Base-by-base conservation (phyloP, 2,329 filamentous ascomycete genomes). In the Penicillium hesseltinei region DNA sequence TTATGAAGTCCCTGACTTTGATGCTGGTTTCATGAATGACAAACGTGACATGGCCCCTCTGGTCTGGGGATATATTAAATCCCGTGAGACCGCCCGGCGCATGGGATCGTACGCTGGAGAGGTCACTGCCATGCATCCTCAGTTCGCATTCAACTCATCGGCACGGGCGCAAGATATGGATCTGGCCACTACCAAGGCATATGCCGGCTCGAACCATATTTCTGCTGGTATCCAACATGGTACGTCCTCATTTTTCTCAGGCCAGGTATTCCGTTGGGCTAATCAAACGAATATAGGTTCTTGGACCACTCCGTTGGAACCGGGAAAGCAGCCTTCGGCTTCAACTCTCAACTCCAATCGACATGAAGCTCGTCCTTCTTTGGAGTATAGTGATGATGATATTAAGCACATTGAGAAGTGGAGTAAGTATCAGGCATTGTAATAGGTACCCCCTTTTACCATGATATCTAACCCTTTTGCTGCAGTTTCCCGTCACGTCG, bases 41-140 rank as follows among this genome's bases (percentile, higher is more conserved):
- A 88, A 90, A 75, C 82, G 89, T 25, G 90, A 92, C 68, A 92
- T 92, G 89, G 88, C 86, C 1, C 88, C 89, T 9, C 91, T 90
- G 86, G 88, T 92, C 6, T 92, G 89, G 89, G 87, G 87, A 4
- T 92, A 92, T 75, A 89, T 91, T 79, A 91, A 91, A 77, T 90
- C 87, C 2, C 87, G 89, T 56, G 89, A 91, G 80, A 92, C 88
- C 4, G 89, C 89, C 2, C 83, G 89, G 4, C 84, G 88, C 62
- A 91, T 91, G 89, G 82, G 87, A 27, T 85, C 88, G 0, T 92
- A 90, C 62, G 88, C 88, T 1, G 89, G 89, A 59, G 89, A 92
- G 71, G 88, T 90, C 23, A 81, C 80, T 21, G 62, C 65, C 10
- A 79, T 82, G 79, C 89, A 92, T 71, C 90, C 90, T 11, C 86